phyloP scores from a whole-genome alignment of 177 flowering plant genomes.

The Tripterygium wilfordii region DNA sequence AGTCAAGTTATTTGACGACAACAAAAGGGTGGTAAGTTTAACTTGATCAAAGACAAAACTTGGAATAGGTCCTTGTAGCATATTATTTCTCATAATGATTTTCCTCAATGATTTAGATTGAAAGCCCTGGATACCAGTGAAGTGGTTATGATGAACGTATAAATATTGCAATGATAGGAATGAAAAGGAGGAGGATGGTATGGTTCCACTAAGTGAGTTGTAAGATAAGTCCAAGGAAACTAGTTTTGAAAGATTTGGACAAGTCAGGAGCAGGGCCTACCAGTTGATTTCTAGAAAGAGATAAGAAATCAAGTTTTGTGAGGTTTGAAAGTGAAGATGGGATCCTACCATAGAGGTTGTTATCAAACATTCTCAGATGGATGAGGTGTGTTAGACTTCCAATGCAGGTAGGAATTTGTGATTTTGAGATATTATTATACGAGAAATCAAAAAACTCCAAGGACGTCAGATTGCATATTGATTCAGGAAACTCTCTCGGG shows the following conservation, averaged over 20 bases:
- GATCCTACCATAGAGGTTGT: conserved; percentile 6
- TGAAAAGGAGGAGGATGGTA: background rate
- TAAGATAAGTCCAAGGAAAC: no score
- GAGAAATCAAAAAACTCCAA: conserved; percentile 1
- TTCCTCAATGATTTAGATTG: no score
- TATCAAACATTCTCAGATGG: background rate
- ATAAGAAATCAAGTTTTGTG: background rate
- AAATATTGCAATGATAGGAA: no score
- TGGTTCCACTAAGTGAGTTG: no score
- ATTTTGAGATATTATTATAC: background rate
- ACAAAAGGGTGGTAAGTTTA: background rate
- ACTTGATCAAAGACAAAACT: no score
- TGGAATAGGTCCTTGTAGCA: background rate
- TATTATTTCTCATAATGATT: no score
- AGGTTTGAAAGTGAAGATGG: conserved; percentile 3
- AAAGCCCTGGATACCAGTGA: no score
- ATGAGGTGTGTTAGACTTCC: conserved; percentile 9
- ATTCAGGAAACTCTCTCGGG: no score
- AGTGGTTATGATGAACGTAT: no score
- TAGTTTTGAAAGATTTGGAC: no score
- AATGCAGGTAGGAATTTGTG: conserved; percentile 7
- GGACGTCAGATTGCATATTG: background rate
- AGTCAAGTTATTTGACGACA: conserved; percentile 7
- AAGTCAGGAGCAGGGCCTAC: no score
- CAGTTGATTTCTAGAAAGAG: background rate